These are phyloP conservation scores for Paraphaeosphaeria sporulosa DNA, from an alignment of 2,329 filamentous ascomycete genomes.

Conservation along the genomic window DNA sequence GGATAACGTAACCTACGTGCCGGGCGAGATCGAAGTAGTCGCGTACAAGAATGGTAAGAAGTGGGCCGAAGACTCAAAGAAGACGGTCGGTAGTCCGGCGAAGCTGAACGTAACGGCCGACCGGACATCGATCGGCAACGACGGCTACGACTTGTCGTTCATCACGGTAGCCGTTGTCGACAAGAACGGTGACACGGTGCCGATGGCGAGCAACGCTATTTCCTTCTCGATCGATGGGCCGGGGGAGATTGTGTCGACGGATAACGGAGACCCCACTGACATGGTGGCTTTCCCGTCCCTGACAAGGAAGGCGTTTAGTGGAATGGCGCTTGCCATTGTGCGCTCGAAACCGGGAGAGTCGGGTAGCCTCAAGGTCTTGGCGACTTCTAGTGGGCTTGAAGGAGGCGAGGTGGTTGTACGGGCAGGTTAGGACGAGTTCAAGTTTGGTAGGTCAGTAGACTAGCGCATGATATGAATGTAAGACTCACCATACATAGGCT, in stretches of 20 bases:
- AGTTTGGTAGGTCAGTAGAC: not conserved
- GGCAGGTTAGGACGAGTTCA: not conserved
- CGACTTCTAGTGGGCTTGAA: conserved; percentile 24
- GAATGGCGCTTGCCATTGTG: conserved; percentile 34
- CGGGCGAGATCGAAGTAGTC: conserved; percentile 58
- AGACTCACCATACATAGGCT: not conserved
- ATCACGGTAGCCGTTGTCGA: conserved; percentile 58
- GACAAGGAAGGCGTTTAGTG: conserved; percentile 35
- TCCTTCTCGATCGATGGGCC: conserved; percentile 36
- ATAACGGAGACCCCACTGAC: conserved; percentile 57
- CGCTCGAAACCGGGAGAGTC: conserved; percentile 17
- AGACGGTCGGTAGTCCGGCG: conserved; percentile 53
- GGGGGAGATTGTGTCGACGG: conserved; percentile 44
- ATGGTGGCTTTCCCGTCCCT: conserved; percentile 30
- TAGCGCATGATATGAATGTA: not conserved
- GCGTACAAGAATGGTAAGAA: conserved; percentile 57
- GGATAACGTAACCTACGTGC: conserved; percentile 59
- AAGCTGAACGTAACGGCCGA: conserved; percentile 53
- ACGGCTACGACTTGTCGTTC: conserved; percentile 58
- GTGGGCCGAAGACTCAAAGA: conserved; percentile 56
- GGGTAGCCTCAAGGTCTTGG: conserved; percentile 22
- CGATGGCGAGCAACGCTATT: conserved; percentile 52
- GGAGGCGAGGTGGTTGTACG: conserved; percentile 11
- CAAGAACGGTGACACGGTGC: conserved; percentile 53
- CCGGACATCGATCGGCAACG: conserved; percentile 48